A percentile compares a stretch with the other conserved stretches of the same genome.
Conservation (phyloP, 2,329 filamentous ascomycete species). For the Arthrinium puccinioides region DNA sequence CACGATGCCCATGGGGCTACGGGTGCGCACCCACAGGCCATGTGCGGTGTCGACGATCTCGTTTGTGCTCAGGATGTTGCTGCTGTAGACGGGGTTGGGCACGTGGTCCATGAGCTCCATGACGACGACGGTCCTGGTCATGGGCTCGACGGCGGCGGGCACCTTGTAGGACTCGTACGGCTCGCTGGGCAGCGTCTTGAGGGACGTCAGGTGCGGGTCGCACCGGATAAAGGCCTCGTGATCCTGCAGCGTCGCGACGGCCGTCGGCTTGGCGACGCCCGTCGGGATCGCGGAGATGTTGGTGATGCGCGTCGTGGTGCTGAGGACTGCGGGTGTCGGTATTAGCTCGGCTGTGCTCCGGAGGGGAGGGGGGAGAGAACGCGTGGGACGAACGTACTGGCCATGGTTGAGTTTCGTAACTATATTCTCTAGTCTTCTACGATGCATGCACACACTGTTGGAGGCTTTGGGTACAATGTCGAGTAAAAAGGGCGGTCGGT, state of each 20-base stretch:
- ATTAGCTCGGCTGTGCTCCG: neutral
- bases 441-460: too few relatives aligned
- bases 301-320: slow-evolving; percentile 30
- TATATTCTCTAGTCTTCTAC: too few relatives aligned
- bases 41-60: slow-evolving; percentile 43
- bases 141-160: slow-evolving; percentile 15
- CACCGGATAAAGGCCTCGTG: slow-evolving; percentile 44
- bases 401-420: too few relatives aligned
- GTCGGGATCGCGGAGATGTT: slow-evolving; percentile 36
- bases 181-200: slow-evolving; percentile 10
- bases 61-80: slow-evolving; percentile 44
- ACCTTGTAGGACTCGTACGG: slow-evolving; percentile 17
- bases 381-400: too few relatives aligned
- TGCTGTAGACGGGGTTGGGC: slow-evolving; percentile 48
- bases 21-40: slow-evolving; percentile 44
- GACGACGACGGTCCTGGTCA: slow-evolving; percentile 19
- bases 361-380: too few relatives aligned
- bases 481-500: too few relatives aligned
- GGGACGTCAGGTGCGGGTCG: slow-evolving; percentile 38
- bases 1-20: slow-evolving; percentile 40
- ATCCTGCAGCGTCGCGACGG: slow-evolving; percentile 39
- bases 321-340: slow-evolving; percentile 33
- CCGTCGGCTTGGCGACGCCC: slow-evolving; percentile 11
- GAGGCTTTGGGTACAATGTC: too few relatives aligned
- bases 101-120: slow-evolving; percentile 46